Percentiles rank a stretch among this genome's conserved stretches.
Evolutionary conservation across 345 rosid species (phyloP).

Genomic region (Sonneratia caseolaris): DNA sequence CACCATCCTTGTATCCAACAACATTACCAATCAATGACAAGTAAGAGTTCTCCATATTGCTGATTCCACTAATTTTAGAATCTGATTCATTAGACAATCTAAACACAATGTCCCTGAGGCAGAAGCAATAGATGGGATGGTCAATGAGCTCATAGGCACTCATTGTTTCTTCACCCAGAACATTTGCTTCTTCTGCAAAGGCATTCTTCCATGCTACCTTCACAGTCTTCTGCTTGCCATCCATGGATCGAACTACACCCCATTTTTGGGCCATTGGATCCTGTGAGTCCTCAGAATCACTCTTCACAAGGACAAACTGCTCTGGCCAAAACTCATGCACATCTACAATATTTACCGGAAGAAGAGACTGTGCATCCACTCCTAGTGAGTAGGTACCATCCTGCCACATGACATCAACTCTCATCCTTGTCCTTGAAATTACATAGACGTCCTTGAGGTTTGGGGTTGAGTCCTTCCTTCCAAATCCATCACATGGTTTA

Average conservation of each 20-base stretch:
- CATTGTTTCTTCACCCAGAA: conserved; percentile 44
- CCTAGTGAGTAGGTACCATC: conserved; percentile 49
- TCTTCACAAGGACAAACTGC: conserved; percentile 70
- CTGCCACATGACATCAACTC: conserved; percentile 82
- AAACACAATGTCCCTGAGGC: conserved; percentile 66
- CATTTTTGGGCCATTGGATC: conserved; percentile 35
- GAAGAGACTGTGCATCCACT: conserved; percentile 46
- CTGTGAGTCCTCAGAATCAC: conserved; percentile 29
- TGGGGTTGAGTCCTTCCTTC: conserved; percentile 20
- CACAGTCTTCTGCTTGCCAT: conserved; percentile 70
- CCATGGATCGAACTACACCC: conserved; percentile 59
- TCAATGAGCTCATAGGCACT: conserved; percentile 85
- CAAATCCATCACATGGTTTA: conserved; percentile 1
- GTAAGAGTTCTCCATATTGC: conserved; percentile 18
- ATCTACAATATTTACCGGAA: conserved; percentile 50
- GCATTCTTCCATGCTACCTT: conserved; percentile 56
- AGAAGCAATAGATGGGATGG: conserved; percentile 66
- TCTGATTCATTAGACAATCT: conserved; percentile 9
- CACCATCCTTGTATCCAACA: conserved; percentile 58
- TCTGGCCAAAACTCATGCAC: conserved; percentile 89
- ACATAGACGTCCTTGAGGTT: conserved; percentile 34
- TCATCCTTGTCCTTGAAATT: conserved; percentile 54
- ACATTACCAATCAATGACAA: conserved; percentile 61
- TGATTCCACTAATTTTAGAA: conserved; percentile 1
- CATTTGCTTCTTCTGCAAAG: conserved; percentile 21